These are phyloP conservation scores for Cyberlindnera misumaiensis DNA, from an alignment of 805 yeast species.

Conservation along the genomic window DNA sequence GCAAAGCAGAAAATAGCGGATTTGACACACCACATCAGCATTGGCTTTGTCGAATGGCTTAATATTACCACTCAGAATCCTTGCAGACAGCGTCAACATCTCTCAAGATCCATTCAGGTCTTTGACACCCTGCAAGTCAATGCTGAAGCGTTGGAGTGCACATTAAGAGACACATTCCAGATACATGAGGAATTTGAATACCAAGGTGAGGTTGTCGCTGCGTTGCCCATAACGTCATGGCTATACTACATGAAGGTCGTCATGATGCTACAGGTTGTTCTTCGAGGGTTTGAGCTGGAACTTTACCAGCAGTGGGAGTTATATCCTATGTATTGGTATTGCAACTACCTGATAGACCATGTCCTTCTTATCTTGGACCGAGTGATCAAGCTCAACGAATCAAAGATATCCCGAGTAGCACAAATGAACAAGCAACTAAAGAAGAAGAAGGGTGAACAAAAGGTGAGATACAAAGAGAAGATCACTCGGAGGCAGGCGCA, in stretches of 20 bases:
- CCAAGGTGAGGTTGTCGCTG: slow-evolving; percentile 25
- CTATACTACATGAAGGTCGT: slow-evolving; percentile 58
- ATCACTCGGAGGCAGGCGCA: slow-evolving; percentile 28
- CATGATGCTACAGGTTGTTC: slow-evolving; percentile 64
- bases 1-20: slow-evolving; percentile 21
- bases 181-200: slow-evolving; percentile 24
- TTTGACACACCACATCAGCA: slow-evolving; percentile 40
- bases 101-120: slow-evolving; percentile 43
- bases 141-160: slow-evolving; percentile 57
- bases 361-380: slow-evolving; percentile 34
- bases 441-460: slow-evolving; percentile 48
- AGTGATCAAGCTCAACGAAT: slow-evolving; percentile 25
- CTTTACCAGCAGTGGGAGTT: slow-evolving; percentile 68
- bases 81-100: slow-evolving; percentile 75
- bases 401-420: slow-evolving; percentile 28
- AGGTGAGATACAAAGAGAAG: slow-evolving; percentile 32
- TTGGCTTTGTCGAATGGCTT: slow-evolving; percentile 37
- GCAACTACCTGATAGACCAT: slow-evolving; percentile 45
- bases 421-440: slow-evolving; percentile 33
- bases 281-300: slow-evolving; percentile 71
- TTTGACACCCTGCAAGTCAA: slow-evolving; percentile 83
- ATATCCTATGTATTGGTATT: slow-evolving; percentile 62
- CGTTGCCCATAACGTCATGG: slow-evolving; percentile 67
- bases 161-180: slow-evolving; percentile 28
- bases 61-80: slow-evolving; percentile 55